Conservation (phyloP, 768 basidiomycete species). For the Crepidotus variabilis region DNA sequence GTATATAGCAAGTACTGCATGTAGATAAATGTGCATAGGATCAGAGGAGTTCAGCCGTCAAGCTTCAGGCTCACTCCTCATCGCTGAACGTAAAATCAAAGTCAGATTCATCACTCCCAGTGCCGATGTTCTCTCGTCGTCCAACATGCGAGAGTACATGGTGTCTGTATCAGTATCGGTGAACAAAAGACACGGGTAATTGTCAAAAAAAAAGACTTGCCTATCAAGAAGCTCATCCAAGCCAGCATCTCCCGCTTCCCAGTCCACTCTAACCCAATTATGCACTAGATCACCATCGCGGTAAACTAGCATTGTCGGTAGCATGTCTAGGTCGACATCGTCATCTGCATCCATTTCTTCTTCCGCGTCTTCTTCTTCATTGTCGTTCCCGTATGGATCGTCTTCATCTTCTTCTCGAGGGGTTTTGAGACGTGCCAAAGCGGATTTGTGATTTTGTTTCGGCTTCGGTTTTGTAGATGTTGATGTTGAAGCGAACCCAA, state of each 20-base stretch:
- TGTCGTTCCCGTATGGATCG: slow-evolving; percentile 40
- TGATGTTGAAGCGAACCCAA: slow-evolving; percentile 57
- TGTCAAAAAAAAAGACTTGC: slow-evolving; percentile 32
- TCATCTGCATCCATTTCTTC: slow-evolving; percentile 51
- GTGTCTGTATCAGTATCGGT: slow-evolving; percentile 15
- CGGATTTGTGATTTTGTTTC: slow-evolving; percentile 15
- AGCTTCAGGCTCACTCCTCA: neutral
- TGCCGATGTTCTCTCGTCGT: slow-evolving; percentile 40
- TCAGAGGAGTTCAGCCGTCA: neutral
- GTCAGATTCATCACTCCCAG: slow-evolving; percentile 49
- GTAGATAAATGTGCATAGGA: too few relatives aligned
- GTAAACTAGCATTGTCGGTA: slow-evolving; percentile 77
- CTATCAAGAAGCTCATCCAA: slow-evolving; percentile 64
- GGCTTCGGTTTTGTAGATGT: slow-evolving; percentile 12
- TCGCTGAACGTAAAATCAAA: slow-evolving; percentile 34
- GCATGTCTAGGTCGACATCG: slow-evolving; percentile 72
- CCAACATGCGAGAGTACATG: slow-evolving; percentile 21
- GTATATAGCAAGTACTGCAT: too few relatives aligned
- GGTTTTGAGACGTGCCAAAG: slow-evolving; percentile 14
- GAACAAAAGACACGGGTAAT: neutral
- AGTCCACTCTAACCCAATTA: slow-evolving; percentile 86
- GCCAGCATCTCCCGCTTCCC: slow-evolving; percentile 71
- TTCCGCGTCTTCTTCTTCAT: slow-evolving; percentile 27
- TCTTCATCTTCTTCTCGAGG: slow-evolving; percentile 37
- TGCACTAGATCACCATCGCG: slow-evolving; percentile 80